Percentiles rank a stretch among this genome's conserved stretches.
Evolutionary conservation across 2,329 filamentous ascomycete species (phyloP).

Genomic region (Dryadomyces quercivorus): DNA sequence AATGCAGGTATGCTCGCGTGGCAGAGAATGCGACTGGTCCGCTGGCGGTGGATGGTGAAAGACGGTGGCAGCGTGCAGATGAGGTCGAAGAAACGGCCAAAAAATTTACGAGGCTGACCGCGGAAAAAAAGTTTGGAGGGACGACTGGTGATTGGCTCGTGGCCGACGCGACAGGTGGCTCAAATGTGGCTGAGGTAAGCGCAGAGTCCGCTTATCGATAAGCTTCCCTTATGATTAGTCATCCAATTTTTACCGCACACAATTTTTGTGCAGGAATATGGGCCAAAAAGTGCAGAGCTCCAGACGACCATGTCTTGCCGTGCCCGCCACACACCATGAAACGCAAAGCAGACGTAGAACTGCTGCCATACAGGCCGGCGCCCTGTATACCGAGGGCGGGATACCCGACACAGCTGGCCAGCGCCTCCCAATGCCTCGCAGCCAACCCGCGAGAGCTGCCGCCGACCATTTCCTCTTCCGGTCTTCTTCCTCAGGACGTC

Average conservation of each 20-base stretch:
- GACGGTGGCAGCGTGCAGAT: neutral
- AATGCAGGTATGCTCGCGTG: too few species aligned
- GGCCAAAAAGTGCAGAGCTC: neutral
- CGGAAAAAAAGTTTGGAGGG: slow-evolving; percentile 8
- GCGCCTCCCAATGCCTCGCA: neutral
- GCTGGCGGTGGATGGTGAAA: neutral
- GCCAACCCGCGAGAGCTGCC: neutral
- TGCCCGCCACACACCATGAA: slow-evolving; percentile 7
- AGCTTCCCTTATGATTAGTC: neutral
- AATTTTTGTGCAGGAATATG: neutral
- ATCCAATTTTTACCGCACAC: slow-evolving; percentile 1
- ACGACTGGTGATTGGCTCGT: slow-evolving; percentile 4
- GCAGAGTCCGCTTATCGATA: slow-evolving; percentile 9
- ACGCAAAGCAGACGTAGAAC: slow-evolving; percentile 9
- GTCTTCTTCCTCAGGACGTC: neutral
- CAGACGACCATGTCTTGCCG: neutral
- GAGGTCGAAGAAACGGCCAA: neutral
- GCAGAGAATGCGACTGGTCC: too few species aligned
- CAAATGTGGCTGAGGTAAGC: neutral
- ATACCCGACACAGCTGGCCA: neutral
- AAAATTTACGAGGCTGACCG: slow-evolving; percentile 1
- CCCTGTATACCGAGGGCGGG: neutral
- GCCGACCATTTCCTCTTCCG: neutral
- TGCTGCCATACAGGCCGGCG: neutral
- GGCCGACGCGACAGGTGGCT: neutral